Evolutionary conservation across 768 basidiomycete genomes (phyloP).

Genomic region (Lentinus brumalis): DNA sequence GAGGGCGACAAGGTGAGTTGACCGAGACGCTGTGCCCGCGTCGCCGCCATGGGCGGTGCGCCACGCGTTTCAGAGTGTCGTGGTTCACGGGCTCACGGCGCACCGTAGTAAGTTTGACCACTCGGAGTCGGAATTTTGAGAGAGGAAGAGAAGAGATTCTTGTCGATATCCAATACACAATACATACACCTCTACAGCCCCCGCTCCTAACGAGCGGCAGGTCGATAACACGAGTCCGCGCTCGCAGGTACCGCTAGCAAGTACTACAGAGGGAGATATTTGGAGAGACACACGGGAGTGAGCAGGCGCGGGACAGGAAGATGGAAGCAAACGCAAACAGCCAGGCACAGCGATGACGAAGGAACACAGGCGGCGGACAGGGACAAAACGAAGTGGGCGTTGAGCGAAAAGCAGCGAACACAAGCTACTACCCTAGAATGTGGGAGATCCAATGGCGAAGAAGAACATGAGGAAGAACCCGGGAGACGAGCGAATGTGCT

Average conservation of each 20-base stretch:
- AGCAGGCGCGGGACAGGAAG: neutral
- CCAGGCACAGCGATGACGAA: slow-evolving; percentile 17
- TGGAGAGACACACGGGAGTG: slow-evolving; percentile 1
- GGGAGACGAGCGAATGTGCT: neutral
- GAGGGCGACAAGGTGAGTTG: neutral
- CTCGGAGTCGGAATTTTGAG: neutral
- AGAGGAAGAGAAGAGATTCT: neutral
- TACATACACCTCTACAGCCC: slow-evolving; percentile 17
- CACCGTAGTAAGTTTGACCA: no score
- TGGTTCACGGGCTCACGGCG: neutral
- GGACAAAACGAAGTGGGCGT: slow-evolving; percentile 17
- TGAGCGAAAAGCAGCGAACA: neutral
- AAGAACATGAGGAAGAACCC: neutral
- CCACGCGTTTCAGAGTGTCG: no score
- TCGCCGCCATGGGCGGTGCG: no score
- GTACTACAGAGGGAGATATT: slow-evolving; percentile 10
- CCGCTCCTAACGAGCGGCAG: slow-evolving; percentile 20
- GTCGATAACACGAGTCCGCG: neutral
- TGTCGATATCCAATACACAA: slow-evolving; percentile 23
- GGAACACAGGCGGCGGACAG: neutral
- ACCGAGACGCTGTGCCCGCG: neutral
- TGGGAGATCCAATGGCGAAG: neutral
- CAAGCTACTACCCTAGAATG: slow-evolving; percentile 10
- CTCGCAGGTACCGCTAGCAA: neutral
- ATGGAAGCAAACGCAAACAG: slow-evolving; percentile 15